Conservation (phyloP, 2,329 filamentous ascomycete genomes). For the Botrytis tulipae region DNA sequence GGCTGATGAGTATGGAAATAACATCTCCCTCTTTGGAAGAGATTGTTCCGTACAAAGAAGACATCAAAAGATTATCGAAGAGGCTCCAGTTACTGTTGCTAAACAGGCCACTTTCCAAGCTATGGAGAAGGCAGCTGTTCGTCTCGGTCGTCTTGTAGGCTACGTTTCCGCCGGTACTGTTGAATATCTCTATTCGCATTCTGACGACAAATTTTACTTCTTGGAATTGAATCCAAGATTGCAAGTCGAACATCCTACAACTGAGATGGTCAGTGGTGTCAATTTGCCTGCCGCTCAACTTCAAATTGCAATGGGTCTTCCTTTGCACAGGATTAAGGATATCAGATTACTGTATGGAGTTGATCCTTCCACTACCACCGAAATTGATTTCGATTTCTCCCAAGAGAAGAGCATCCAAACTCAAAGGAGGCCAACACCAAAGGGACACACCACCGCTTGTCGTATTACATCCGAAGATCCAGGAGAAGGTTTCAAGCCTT, state of each 20-base stretch:
- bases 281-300: constrained; percentile 96
- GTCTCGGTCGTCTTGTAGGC: constrained; percentile 88
- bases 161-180: constrained; percentile 99
- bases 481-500: constrained; percentile 99
- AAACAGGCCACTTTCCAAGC: constrained; percentile 84
- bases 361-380: constrained; percentile 79
- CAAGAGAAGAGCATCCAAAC: constrained; percentile 77
- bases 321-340: constrained; percentile 90
- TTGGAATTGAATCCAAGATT: constrained; percentile 97
- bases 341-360: constrained; percentile 95
- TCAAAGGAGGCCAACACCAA: constrained; percentile 87
- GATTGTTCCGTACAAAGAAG: constrained; percentile 98
- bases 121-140: constrained; percentile 96
- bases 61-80: constrained; percentile 99
- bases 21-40: constrained; percentile 97
- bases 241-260: constrained; percentile 98
- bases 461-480: constrained; percentile 99
- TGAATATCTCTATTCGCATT: constrained; percentile 97
- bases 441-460: constrained; percentile 96
- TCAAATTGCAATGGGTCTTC: constrained; percentile 98
- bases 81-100: constrained; percentile 95
- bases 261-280: constrained; percentile 98
- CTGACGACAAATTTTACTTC: constrained; percentile 99
- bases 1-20: constrained; percentile 99
- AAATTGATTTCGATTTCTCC: constrained; percentile 97